Evolutionary conservation across 2,329 filamentous ascomycete species (phyloP), one percentile per base, ranked within the genome.

Genomic region (Triangularia setosa): DNA sequence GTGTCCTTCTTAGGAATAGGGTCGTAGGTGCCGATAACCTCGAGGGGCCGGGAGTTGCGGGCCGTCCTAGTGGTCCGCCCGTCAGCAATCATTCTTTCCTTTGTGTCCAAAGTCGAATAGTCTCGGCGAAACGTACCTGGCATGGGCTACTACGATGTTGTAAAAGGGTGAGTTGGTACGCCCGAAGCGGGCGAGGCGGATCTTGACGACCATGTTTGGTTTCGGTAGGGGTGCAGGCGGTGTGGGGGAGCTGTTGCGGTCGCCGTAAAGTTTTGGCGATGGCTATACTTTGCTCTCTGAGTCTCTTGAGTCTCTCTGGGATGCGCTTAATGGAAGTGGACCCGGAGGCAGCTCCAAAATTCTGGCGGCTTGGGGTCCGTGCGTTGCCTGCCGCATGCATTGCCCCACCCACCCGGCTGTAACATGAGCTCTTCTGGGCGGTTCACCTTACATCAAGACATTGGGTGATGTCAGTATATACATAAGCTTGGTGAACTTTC

Each of bases 111-210:
- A 44, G n/a, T 18, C 40, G n/a, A 21, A 4, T 18, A 28, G 54
- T 4, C 16, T 35, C 61, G 40, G 40, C n/a, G 14, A 52, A 28
- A 68, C 83, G 69, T 85, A 96, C 91, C 93, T 89, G 56, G 93
- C 93, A 74, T 98, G 94, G 16, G 93, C 87, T 69, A 99, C 91
- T 70, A 98, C 92, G 69, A 99, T 97, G 81, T 99, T 99, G 84
- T 97, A 99, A 72, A 97, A 90, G 2, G 95, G 94, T n/a, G 86
- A 77, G 76, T 96, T 93, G 69, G 86, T 87, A 77, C 90, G 92
- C 75, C 93, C 93, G 77, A 98, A 97, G 77, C 95, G 93, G 72
- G 95, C 91, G 72, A 99, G 88, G 65, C 95, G 90, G 77, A 99
- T 95, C 77, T 91, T 91, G 73, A 99, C 84, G 67, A 98, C 94